A percentile compares a stretch with the other conserved stretches of the same genome.
Evolutionary conservation across 2,329 filamentous ascomycete species (phyloP).

Genomic region (Verticillium zaregamsianum): DNA sequence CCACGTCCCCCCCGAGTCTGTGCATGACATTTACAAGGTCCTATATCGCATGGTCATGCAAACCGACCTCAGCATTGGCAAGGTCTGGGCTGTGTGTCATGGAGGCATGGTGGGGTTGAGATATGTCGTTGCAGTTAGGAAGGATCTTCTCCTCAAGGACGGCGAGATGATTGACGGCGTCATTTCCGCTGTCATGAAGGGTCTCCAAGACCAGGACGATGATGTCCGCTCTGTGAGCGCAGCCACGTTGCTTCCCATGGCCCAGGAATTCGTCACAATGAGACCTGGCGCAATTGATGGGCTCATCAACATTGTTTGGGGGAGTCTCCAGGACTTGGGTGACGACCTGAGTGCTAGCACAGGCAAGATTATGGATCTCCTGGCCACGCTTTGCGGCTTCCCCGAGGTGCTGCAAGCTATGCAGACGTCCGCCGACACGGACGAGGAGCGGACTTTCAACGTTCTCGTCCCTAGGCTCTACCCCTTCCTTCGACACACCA

Average conservation of each 20-base stretch:
- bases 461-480: constrained; percentile 90
- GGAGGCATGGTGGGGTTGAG: constrained; percentile 96
- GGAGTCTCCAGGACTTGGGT: constrained; percentile 92
- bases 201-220: constrained; percentile 84
- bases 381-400: constrained; percentile 94
- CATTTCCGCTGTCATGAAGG: constrained; percentile 89
- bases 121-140: constrained; percentile 92
- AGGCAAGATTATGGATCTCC: constrained; percentile 95
- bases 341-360: constrained; percentile 97
- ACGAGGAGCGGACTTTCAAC: constrained; percentile 85
- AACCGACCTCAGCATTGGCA: constrained; percentile 68
- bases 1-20: constrained; percentile 73
- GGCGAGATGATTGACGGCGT: constrained; percentile 87
- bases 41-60: constrained; percentile 92
- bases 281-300: constrained; percentile 72
- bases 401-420: constrained; percentile 89
- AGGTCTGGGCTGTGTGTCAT: constrained; percentile 92
- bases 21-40: constrained; percentile 79
- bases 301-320: constrained; percentile 94
- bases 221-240: constrained; percentile 96
- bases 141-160: constrained; percentile 83
- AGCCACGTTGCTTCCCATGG: constrained; percentile 94
- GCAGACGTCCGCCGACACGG: constrained; percentile 80
- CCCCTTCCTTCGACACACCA: constrained; percentile 93
- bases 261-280: constrained; percentile 86